Evolutionary conservation across 192 early-diverging fungal species (phyloP).

Genomic region (Gigaspora rosea): DNA sequence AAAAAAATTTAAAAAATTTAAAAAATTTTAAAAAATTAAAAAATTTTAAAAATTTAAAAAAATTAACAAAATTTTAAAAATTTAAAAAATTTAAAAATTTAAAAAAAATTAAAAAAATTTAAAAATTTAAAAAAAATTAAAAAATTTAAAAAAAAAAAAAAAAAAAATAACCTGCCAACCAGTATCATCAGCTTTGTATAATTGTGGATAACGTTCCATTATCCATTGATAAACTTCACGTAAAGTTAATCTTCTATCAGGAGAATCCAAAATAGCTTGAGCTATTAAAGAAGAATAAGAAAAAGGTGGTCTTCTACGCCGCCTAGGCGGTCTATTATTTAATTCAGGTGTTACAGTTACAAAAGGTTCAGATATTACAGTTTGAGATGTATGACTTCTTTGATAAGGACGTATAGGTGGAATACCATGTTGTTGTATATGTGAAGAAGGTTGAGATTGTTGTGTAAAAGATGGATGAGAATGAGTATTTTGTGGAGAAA

Average conservation of each 20-base stretch:
- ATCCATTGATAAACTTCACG: constrained; percentile 86
- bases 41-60: too few species aligned
- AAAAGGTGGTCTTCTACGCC: constrained; percentile 57
- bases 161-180: constrained; percentile 59
- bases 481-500: neutral
- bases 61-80: too few species aligned
- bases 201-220: constrained; percentile 74
- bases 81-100: too few species aligned
- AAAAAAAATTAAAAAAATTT: too few species aligned
- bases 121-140: too few species aligned
- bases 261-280: constrained; percentile 72
- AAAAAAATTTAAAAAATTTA: too few species aligned
- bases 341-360: constrained; percentile 29
- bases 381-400: constrained; percentile 26
- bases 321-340: constrained; percentile 27
- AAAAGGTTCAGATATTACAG: constrained; percentile 26
- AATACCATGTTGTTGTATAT: neutral
- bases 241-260: constrained; percentile 71
- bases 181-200: constrained; percentile 62
- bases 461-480: constrained; percentile 10
- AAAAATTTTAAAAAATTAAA: too few species aligned
- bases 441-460: neutral
- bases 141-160: neutral
- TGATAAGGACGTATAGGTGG: neutral
- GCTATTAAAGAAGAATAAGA: constrained; percentile 84